Evolutionary conservation across 768 basidiomycete genomes (phyloP), one percentile per base, ranked within the genome.

Genomic region (Paxillus rubicundulus): DNA sequence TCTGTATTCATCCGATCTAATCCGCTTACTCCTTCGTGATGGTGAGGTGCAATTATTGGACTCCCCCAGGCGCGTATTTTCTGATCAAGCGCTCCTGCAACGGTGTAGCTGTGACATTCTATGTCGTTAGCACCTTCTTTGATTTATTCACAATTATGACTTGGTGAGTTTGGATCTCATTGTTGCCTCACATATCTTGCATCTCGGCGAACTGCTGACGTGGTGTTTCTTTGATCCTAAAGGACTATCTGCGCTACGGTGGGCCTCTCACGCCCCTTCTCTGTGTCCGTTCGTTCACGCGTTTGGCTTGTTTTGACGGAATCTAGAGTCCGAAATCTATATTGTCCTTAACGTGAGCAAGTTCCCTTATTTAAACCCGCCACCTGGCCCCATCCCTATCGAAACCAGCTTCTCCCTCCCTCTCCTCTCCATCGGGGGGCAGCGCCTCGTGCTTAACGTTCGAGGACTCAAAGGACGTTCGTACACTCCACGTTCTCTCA

Each of bases 1-100:
- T 2, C 4, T 44, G 18, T 16, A 14, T 10, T 45, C 53, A 3
- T 65, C 60, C 14, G 34, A 30, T 2, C 50, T 70, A 21, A 14
- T 57, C 8, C 34, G 6, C 32, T 44, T 57, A 36, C 65, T 66
- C 14, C 16, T 44, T n/a, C 56, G 64, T 44, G 67, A 66, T n/a
- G 64, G 65, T 67, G 43, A 54, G 61, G 2, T 32, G 30, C 30
- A 32, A 32, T 32, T 2, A 9, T 12, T 41, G 40, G 9, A 12
- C n/a, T 17, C 4, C 21, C 18, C 18, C 7, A 41, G 2, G 18
- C 21, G 17, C 13, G 6, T n/a, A 10, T 10, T 17, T 20, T 6
- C 17, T n/a, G 6, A 18, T 10, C 7, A 41, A 1, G 18, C 3
- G 12, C 40, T 1, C 10, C 21, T 17, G 10, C 17, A 21, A 18